A percentile compares a stretch with the other conserved stretches of the same genome.
Evolutionary conservation across 352 stramenopile species (phyloP).

Genomic region (Globisporangium echinulatum): DNA sequence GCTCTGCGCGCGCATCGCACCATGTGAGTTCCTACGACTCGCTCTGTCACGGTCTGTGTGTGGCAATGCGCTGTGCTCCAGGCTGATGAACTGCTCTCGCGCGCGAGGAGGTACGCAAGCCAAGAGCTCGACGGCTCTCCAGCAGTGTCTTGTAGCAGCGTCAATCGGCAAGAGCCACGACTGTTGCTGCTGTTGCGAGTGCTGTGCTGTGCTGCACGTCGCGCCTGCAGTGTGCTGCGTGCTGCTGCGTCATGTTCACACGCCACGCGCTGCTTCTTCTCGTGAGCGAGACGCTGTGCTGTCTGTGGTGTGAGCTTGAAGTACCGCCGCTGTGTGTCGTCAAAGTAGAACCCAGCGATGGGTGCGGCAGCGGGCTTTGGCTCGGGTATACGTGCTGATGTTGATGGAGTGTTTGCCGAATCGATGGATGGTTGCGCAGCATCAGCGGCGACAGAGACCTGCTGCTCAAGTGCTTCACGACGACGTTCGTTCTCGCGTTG

Average conservation of each 20-base stretch:
- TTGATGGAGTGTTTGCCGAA: too few species aligned
- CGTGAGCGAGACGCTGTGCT: conserved; percentile 10
- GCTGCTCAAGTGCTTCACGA: conserved; percentile 3
- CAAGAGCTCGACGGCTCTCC: conserved; percentile 8
- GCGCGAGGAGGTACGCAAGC: conserved; percentile 21
- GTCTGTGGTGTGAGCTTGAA: conserved; percentile 33
- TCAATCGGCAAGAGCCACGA: not conserved
- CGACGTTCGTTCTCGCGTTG: conserved; percentile 40
- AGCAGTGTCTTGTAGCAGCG: not conserved
- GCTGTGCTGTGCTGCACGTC: not conserved
- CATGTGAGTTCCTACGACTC: conserved; percentile 14
- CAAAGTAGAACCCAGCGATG: conserved; percentile 57
- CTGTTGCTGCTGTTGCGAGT: not conserved
- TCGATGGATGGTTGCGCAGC: too few species aligned
- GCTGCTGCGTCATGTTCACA: conserved; percentile 1
- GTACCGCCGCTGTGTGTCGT: conserved; percentile 40
- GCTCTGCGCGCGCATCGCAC: not conserved
- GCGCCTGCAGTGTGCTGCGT: not conserved
- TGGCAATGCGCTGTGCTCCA: conserved; percentile 27
- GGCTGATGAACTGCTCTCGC: conserved; percentile 22
- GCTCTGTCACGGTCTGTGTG: conserved; percentile 18
- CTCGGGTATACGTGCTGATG: too few species aligned
- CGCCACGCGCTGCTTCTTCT: not conserved
- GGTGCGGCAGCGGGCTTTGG: too few species aligned
- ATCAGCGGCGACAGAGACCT: not conserved